phyloP scores from a whole-genome alignment of 1,284 basidiomycete species.

The Ceraceosorus guamensis region DNA sequence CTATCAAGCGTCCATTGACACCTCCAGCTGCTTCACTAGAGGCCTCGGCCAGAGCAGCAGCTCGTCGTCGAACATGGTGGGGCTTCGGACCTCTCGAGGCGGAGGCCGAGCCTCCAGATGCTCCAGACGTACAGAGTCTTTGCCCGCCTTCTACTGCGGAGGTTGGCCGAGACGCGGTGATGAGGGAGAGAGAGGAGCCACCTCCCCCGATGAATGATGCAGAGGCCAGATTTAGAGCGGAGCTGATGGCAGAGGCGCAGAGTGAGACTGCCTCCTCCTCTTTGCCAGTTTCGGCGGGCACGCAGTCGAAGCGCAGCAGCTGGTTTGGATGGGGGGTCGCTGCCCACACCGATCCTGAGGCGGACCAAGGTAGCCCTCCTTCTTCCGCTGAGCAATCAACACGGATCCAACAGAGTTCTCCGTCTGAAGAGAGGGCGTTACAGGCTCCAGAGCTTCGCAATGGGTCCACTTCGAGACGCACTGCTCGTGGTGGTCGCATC shows the following conservation, averaged over 20 bases:
- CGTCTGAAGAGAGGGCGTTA: too few relatives aligned
- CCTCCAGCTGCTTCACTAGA: neutral
- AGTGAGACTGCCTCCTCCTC: neutral
- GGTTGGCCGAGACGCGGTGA: too few relatives aligned
- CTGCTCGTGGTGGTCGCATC: too few relatives aligned
- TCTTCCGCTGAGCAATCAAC: too few relatives aligned
- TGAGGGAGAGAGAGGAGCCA: too few relatives aligned
- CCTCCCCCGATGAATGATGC: neutral
- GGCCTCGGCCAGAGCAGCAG: neutral
- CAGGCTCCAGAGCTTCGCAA: too few relatives aligned
- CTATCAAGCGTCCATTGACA: conserved; percentile 2
- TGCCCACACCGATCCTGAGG: neutral
- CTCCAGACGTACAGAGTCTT: neutral
- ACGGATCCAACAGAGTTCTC: too few relatives aligned
- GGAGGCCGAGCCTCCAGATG: neutral
- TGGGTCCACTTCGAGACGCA: too few relatives aligned
- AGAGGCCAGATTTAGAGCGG: neutral
- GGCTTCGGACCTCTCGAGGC: neutral
- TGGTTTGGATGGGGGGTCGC: neutral
- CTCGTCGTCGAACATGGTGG: neutral
- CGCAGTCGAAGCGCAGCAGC: neutral
- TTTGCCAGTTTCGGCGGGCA: neutral
- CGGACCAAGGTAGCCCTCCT: neutral
- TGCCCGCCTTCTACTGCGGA: too few relatives aligned
- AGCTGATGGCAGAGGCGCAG: neutral